Percentiles rank a stretch among this genome's conserved stretches.
These are phyloP conservation scores for Hymenoscyphus albidus DNA, from an alignment of 2,329 filamentous ascomycete species.

Conservation along the genomic window DNA sequence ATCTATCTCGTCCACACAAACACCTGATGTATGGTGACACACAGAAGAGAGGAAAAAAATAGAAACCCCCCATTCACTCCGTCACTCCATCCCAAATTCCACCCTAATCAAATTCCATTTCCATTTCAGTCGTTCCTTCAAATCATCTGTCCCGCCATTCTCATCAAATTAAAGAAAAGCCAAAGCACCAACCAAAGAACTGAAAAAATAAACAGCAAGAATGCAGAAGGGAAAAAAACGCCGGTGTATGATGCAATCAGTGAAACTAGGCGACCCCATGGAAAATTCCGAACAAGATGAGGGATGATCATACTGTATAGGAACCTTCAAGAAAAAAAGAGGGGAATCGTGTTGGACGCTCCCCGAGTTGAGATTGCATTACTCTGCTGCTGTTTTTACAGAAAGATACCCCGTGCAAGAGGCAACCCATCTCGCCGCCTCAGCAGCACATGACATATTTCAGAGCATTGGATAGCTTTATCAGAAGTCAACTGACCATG, in stretches of 20 bases:
- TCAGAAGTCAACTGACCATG: constrained; percentile 29
- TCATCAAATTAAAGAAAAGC: neutral
- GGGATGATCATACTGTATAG: neutral
- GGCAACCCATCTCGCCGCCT: neutral
- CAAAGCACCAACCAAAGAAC: neutral
- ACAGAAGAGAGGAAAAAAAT: no score
- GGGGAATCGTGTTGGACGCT: neutral
- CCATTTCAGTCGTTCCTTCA: no score
- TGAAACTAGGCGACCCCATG: neutral
- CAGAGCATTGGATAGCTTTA: constrained; percentile 16
- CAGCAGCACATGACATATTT: neutral
- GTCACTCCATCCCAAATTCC: no score
- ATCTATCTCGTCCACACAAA: no score
- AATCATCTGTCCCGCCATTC: neutral
- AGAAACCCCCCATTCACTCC: no score
- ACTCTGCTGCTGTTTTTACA: neutral
- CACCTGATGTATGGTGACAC: no score
- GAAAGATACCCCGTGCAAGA: neutral
- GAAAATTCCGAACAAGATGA: constrained; percentile 1
- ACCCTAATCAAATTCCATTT: no score
- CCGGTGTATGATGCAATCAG: constrained; percentile 1
- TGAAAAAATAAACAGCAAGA: neutral
- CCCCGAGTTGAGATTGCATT: constrained; percentile 5
- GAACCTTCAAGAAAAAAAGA: neutral
- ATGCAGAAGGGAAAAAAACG: neutral